Conservation (phyloP, 805 yeast species). For the Suhomyces sp. region DNA sequence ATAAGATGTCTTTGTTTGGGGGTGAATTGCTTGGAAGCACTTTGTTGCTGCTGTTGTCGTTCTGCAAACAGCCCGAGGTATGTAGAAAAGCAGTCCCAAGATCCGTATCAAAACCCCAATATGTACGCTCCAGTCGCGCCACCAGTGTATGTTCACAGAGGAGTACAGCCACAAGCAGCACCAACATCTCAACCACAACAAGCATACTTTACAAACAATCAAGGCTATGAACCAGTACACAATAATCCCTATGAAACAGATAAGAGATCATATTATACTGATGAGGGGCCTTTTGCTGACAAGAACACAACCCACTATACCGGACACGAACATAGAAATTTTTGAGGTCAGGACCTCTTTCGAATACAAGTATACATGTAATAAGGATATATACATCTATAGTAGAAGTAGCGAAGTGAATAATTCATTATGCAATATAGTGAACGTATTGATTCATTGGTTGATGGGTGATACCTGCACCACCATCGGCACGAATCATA, state of each 20-base stretch:
- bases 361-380: background rate
- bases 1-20: slow-evolving; percentile 60
- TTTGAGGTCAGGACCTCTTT: background rate
- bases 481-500: background rate
- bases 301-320: background rate
- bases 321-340: background rate
- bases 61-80: slow-evolving; percentile 15
- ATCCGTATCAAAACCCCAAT: slow-evolving; percentile 28
- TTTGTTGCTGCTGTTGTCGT: slow-evolving; percentile 48
- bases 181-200: slow-evolving; percentile 11
- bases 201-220: slow-evolving; percentile 12
- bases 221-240: slow-evolving; percentile 13
- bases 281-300: slow-evolving; percentile 11
- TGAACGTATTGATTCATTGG: background rate
- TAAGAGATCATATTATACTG: background rate
- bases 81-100: slow-evolving; percentile 15
- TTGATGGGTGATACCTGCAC: background rate
- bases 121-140: slow-evolving; percentile 30
- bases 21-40: slow-evolving; percentile 39
- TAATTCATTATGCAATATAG: background rate
- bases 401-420: background rate
- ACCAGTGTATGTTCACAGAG: slow-evolving; percentile 12
- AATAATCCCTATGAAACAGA: background rate
- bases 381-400: background rate
- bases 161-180: background rate